phyloP scores from a whole-genome alignment of 306 rosid species.

The Cucumis cinereus region DNA sequence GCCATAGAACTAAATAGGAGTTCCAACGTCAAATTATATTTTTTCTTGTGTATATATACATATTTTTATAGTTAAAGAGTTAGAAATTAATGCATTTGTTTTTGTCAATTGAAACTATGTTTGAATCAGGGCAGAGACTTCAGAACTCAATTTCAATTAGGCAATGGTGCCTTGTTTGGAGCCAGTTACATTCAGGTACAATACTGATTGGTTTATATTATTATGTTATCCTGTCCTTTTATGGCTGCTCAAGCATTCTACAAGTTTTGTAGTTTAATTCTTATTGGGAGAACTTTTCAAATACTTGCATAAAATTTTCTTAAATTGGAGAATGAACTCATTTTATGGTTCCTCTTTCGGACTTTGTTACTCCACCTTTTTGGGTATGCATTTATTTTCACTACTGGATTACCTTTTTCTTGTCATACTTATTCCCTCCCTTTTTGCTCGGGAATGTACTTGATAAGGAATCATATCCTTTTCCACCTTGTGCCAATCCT shows the following conservation, averaged over 20 bases:
- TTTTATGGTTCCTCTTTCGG: background rate
- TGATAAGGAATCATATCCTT: background rate
- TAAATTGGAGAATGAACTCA: background rate
- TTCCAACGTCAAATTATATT: too few relatives aligned
- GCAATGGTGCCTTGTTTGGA: constrained; percentile 91
- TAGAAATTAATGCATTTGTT: background rate
- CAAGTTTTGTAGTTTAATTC: background rate
- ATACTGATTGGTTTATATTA: background rate
- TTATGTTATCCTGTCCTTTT: constrained; percentile 2
- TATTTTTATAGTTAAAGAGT: background rate
- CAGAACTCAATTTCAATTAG: constrained; percentile 79
- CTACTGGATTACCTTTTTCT: background rate
- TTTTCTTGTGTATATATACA: too few relatives aligned
- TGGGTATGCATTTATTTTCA: background rate
- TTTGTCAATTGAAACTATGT: background rate
- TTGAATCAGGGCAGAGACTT: constrained; percentile 70
- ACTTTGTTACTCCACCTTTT: background rate
- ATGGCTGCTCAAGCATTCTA: background rate
- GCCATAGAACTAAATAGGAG: too few relatives aligned
- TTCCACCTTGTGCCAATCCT: background rate
- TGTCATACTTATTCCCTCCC: background rate
- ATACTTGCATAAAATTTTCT: background rate
- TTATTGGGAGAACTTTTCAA: background rate
- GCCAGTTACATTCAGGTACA: constrained; percentile 92
- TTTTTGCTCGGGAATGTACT: background rate